A percentile compares a stretch with the other conserved stretches of the same genome.
Evolutionary conservation across 306 rosid species (phyloP).

Genomic region (Calophaca sinica): DNA sequence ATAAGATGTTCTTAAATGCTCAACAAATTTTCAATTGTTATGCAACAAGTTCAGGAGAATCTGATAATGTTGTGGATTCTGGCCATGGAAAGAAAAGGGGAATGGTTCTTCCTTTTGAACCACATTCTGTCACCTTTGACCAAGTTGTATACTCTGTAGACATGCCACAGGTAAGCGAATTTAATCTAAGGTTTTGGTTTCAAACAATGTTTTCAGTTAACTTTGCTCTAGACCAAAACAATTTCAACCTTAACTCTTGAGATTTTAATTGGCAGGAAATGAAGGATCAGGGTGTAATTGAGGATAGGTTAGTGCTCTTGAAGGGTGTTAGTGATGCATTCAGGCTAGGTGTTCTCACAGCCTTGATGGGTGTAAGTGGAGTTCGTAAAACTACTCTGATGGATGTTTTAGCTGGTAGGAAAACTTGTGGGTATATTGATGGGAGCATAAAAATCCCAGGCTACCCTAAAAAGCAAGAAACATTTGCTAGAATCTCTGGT

Average conservation of each 20-base stretch:
- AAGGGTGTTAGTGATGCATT: constrained; percentile 71
- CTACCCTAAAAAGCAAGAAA: constrained; percentile 70
- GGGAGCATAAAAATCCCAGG: constrained; percentile 69
- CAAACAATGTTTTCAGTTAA: not conserved
- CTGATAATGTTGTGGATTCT: constrained; percentile 26
- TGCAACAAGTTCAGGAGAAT: constrained; percentile 50
- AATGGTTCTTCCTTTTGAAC: constrained; percentile 75
- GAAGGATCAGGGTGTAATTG: constrained; percentile 60
- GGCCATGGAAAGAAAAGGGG: constrained; percentile 45
- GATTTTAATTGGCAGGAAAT: constrained; percentile 58
- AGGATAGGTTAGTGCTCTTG: constrained; percentile 60
- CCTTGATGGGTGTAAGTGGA: constrained; percentile 83
- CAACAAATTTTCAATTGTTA: constrained; percentile 14
- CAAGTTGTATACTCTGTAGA: constrained; percentile 62
- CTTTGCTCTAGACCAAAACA: not conserved
- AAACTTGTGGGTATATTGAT: constrained; percentile 73
- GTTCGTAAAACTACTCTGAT: constrained; percentile 78
- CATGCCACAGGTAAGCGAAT: constrained; percentile 62
- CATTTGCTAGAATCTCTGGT: constrained; percentile 67
- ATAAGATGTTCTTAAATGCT: not conserved
- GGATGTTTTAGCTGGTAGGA: constrained; percentile 79
- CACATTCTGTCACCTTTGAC: constrained; percentile 59
- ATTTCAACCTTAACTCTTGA: not conserved
- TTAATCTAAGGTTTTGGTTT: not conserved
- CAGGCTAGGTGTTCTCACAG: constrained; percentile 78